Evolutionary conservation across 2,329 filamentous ascomycete genomes (phyloP).

Genomic region (Calonectria crousiana): DNA sequence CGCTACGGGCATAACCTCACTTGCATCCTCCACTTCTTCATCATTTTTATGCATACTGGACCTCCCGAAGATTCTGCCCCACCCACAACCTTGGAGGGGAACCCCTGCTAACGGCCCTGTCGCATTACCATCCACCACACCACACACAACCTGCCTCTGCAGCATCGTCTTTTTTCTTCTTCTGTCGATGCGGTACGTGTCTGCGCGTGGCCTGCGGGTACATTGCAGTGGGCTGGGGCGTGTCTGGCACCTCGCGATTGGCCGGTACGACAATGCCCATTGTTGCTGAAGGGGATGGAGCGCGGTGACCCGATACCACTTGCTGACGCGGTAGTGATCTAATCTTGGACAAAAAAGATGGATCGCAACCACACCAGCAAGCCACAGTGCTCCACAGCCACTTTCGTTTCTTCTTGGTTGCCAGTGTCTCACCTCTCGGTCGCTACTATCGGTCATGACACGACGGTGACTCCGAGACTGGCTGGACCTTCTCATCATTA

Average conservation of each 20-base stretch:
- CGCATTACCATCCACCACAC: constrained; percentile 5
- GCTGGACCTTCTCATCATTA: background rate
- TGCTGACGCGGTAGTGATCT: constrained; percentile 19
- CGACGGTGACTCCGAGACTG: constrained; percentile 1
- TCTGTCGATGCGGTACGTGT: background rate
- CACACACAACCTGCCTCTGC: background rate
- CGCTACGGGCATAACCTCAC: constrained; percentile 8
- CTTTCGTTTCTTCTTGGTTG: constrained; percentile 10
- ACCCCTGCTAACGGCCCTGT: constrained; percentile 8
- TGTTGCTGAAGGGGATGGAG: background rate
- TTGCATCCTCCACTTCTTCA: background rate
- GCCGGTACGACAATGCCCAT: background rate
- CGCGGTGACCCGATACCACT: background rate
- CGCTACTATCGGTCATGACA: background rate
- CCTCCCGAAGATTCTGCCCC: background rate
- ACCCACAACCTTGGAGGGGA: background rate
- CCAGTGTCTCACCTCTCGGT: constrained; percentile 2
- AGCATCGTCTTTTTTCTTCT: background rate
- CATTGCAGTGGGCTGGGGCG: background rate
- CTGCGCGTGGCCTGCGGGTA: constrained; percentile 7
- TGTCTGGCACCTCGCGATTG: background rate
- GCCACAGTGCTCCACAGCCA: constrained; percentile 15
- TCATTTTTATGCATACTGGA: background rate
- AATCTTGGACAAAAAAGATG: constrained; percentile 20
- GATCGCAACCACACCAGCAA: constrained; percentile 13